Conservation (phyloP, 805 yeast genomes). For the Nakazawaea ishiwadae region DNA sequence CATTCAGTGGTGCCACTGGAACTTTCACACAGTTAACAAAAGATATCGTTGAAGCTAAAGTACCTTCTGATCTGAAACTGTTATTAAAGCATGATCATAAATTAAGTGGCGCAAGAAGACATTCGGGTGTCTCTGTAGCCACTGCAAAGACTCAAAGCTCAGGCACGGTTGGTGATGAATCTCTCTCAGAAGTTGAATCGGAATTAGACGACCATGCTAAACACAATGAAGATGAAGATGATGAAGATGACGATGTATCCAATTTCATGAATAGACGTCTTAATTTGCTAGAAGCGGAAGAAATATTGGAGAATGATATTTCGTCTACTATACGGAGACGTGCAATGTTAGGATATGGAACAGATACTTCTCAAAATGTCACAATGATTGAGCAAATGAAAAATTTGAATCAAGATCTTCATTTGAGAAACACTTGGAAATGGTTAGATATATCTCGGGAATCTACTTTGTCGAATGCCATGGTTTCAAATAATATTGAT, state of each 20-base stretch:
- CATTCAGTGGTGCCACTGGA: slow-evolving; percentile 57
- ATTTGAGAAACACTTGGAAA: slow-evolving; percentile 79
- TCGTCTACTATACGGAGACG: slow-evolving; percentile 67
- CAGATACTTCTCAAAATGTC: slow-evolving; percentile 61
- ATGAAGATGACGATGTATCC: slow-evolving; percentile 23
- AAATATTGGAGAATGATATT: slow-evolving; percentile 62
- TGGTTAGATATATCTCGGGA: slow-evolving; percentile 78
- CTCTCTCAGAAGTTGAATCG: slow-evolving; percentile 2
- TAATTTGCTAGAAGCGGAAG: slow-evolving; percentile 18
- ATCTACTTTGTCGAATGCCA: slow-evolving; percentile 57
- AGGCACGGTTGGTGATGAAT: slow-evolving; percentile 8
- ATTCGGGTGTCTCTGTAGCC: slow-evolving; percentile 2
- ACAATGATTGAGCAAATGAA: slow-evolving; percentile 49
- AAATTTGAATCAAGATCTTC: slow-evolving; percentile 47
- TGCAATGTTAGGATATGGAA: slow-evolving; percentile 69
- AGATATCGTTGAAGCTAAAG: slow-evolving; percentile 19
- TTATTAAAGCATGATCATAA: no score
- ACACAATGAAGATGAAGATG: slow-evolving; percentile 22
- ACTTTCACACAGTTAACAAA: slow-evolving; percentile 39
- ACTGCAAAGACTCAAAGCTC: background rate
- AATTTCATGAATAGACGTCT: slow-evolving; percentile 6
- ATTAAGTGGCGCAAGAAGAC: background rate
- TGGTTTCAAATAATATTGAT: slow-evolving; percentile 68
- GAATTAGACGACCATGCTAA: slow-evolving; percentile 15
- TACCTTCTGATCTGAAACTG: background rate